These are phyloP conservation scores for Bipolaris zeicola DNA, from an alignment of 2,329 filamentous ascomycete genomes.

Conservation along the genomic window DNA sequence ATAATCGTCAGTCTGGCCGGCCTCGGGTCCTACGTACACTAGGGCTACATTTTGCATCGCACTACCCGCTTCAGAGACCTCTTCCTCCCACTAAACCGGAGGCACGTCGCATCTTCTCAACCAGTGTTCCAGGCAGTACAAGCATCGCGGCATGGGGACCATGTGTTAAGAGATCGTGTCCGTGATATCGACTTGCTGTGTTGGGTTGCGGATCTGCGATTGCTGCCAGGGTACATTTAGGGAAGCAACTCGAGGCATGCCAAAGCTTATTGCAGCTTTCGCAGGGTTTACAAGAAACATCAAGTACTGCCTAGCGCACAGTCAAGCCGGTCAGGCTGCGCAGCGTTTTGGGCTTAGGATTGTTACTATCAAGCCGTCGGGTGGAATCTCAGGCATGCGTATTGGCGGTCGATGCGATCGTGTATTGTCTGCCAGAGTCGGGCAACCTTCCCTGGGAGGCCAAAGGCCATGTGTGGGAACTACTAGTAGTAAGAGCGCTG, in stretches of 20 bases:
- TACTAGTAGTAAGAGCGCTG: neutral
- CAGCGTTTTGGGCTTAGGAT: neutral
- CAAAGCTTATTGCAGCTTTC: neutral
- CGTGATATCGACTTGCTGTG: neutral
- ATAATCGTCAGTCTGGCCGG: neutral
- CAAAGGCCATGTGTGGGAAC: neutral
- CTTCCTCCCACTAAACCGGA: neutral
- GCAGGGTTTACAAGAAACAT: neutral
- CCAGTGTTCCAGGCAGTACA: neutral
- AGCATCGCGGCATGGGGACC: neutral
- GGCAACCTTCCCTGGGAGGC: neutral
- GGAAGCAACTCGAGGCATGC: neutral
- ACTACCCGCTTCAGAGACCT: neutral
- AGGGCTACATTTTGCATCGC: neutral
- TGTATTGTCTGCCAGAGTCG: neutral
- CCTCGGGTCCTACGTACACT: neutral
- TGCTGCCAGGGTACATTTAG: too few species aligned
- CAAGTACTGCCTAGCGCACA: neutral
- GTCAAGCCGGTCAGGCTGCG: neutral
- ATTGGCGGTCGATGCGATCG: neutral
- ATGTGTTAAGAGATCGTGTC: neutral
- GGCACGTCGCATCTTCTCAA: neutral
- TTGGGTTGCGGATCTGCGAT: neutral
- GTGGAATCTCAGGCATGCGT: neutral
- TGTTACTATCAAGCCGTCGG: neutral